A percentile compares a stretch with the other conserved stretches of the same genome.
Evolutionary conservation across 2,329 filamentous ascomycete species (phyloP).

Genomic region (Aureobasidium leucospermi): DNA sequence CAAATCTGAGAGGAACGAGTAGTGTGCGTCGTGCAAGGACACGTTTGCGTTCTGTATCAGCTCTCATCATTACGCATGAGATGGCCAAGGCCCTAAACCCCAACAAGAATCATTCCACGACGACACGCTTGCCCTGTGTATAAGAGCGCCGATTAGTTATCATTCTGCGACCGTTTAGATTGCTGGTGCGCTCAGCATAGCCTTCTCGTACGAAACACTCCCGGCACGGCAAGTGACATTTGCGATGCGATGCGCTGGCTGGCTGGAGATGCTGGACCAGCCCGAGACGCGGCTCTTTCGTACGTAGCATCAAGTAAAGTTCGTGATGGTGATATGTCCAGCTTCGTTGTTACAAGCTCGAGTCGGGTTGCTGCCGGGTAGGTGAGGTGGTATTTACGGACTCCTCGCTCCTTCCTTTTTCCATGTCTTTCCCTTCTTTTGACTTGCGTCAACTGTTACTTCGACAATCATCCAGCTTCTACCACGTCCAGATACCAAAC

Average conservation of each 20-base stretch:
- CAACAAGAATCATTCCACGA: not conserved
- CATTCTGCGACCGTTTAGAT: slow-evolving; percentile 6
- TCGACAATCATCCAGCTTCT: not conserved
- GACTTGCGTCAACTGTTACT: not conserved
- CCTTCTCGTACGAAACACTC: not conserved
- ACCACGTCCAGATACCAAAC: not conserved
- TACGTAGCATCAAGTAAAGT: not conserved
- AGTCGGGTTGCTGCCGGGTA: not conserved
- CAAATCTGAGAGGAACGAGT: no score
- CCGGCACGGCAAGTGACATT: not conserved
- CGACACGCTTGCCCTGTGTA: not conserved
- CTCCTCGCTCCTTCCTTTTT: not conserved
- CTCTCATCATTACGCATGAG: no score
- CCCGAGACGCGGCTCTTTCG: not conserved
- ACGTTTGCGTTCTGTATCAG: no score
- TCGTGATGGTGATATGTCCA: not conserved
- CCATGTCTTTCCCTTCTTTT: not conserved
- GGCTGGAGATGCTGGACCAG: not conserved
- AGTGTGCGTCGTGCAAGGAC: no score
- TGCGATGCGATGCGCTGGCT: not conserved
- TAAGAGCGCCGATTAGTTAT: not conserved
- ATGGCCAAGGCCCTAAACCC: not conserved
- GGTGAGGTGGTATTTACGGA: not conserved
- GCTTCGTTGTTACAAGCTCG: not conserved
- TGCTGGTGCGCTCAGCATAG: not conserved